A percentile compares a stretch with the other conserved stretches of the same genome.
Evolutionary conservation across 75 land plant genomes (phyloP).

Genomic region (Cunninghamia lanceolata): DNA sequence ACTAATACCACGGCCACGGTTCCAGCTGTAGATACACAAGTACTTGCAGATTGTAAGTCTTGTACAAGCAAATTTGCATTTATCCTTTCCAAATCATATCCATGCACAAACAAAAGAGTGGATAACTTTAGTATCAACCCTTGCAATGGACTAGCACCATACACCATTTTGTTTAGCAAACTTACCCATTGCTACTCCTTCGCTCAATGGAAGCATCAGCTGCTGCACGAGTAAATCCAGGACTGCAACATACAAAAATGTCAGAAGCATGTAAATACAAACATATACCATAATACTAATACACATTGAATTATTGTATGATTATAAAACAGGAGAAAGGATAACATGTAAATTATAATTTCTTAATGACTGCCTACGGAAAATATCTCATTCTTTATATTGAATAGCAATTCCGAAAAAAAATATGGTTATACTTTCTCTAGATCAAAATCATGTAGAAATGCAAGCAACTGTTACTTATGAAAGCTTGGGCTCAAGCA

Average conservation of each 20-base stretch:
- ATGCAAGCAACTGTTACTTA: neutral
- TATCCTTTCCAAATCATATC: neutral
- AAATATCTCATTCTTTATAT: neutral
- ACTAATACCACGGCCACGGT: slow-evolving; percentile 27
- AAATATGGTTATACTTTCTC: neutral
- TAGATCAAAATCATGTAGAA: neutral
- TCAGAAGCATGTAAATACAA: neutral
- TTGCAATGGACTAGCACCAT: neutral
- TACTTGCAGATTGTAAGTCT: neutral
- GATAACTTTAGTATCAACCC: neutral
- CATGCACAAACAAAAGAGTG: neutral
- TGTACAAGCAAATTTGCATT: neutral
- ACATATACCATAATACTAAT: neutral
- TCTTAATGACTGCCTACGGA: neutral
- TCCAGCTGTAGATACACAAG: neutral
- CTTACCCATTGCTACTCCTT: slow-evolving; percentile 8
- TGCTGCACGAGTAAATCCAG: slow-evolving; percentile 7
- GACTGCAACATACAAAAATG: neutral
- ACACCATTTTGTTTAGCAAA: neutral
- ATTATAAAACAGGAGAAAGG: neutral
- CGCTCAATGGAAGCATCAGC: slow-evolving; percentile 8
- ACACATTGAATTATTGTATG: neutral
- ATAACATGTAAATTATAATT: neutral
- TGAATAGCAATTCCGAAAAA: neutral
- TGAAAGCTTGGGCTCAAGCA: neutral